Conservation (phyloP, 164 flowering plant genomes). For the Liriodendron chinense region DNA sequence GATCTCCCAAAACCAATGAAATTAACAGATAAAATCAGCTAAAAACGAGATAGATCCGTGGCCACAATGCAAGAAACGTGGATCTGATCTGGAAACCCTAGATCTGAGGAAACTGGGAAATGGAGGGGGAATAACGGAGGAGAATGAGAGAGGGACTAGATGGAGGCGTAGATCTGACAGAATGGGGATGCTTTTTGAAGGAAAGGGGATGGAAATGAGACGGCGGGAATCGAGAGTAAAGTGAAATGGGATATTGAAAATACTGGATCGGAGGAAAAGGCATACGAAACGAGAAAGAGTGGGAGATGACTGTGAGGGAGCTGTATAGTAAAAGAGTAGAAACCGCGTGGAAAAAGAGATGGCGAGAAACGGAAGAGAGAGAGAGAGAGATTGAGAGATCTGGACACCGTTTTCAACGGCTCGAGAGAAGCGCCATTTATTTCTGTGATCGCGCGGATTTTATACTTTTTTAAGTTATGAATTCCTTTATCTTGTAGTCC, state of each 20-base stretch:
- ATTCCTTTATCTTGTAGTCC: too few relatives aligned
- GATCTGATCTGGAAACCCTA: too few relatives aligned
- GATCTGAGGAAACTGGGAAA: too few relatives aligned
- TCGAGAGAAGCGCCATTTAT: neutral
- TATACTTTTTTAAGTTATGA: too few relatives aligned
- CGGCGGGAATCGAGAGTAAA: neutral
- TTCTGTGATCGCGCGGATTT: neutral
- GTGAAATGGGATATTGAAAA: neutral
- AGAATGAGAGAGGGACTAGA: too few relatives aligned
- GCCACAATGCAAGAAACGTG: too few relatives aligned
- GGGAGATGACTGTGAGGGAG: neutral
- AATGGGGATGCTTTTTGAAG: too few relatives aligned
- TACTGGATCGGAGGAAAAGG: neutral
- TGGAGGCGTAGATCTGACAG: too few relatives aligned
- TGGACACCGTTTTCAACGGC: slow-evolving; percentile 1
- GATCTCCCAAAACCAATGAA: neutral
- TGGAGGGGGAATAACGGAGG: too few relatives aligned
- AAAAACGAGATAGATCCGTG: too few relatives aligned
- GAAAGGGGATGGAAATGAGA: neutral
- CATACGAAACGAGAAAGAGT: neutral
- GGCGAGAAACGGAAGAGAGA: neutral
- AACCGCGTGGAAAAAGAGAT: neutral
- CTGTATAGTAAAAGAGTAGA: neutral
- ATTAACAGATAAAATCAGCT: too few relatives aligned
- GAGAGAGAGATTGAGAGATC: too few relatives aligned